Percentiles rank a stretch among this genome's conserved stretches.
phyloP scores from a whole-genome alignment of 495 filamentous ascomycete genomes.

The Talaromyces adpressus region DNA sequence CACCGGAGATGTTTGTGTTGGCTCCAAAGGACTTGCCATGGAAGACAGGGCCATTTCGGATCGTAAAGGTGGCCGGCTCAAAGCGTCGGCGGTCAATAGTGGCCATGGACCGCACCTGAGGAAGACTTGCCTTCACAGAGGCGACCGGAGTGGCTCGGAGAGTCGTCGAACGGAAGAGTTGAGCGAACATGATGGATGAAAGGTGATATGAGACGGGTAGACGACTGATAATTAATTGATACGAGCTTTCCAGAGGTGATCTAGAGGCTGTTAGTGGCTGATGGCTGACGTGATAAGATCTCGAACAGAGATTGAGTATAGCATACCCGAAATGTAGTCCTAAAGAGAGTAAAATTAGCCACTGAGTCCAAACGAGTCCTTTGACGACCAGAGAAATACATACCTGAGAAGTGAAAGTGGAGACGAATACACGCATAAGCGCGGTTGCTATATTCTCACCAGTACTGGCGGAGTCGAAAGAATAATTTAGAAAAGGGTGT shows the following conservation, averaged over 20 bases:
- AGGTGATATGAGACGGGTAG: conserved; percentile 11
- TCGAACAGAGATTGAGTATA: background rate
- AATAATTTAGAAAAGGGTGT: conserved; percentile 10
- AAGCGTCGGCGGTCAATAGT: conserved; percentile 61
- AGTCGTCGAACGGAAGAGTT: conserved; percentile 52
- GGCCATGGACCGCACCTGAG: conserved; percentile 57
- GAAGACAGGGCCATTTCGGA: conserved; percentile 91
- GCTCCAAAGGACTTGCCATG: conserved; percentile 90
- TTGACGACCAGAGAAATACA: conserved; percentile 18
- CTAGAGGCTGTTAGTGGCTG: conserved; percentile 42
- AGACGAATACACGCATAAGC: conserved; percentile 92
- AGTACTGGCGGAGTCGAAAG: conserved; percentile 22
- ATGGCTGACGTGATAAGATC: background rate
- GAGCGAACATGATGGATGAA: conserved; percentile 57
- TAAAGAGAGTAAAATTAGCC: conserved; percentile 25
- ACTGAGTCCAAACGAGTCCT: conserved; percentile 9
- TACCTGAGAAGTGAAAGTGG: conserved; percentile 97
- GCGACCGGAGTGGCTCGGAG: conserved; percentile 45
- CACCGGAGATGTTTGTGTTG: conserved; percentile 83
- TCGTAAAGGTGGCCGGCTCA: conserved; percentile 88
- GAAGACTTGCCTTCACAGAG: conserved; percentile 39
- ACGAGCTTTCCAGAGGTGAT: conserved; percentile 97
- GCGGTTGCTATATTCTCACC: conserved; percentile 41
- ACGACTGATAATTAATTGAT: conserved; percentile 53
- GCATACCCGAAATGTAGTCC: conserved; percentile 90